These are phyloP conservation scores for Diversispora epigaea DNA, from an alignment of 192 early-diverging fungal genomes.

Conservation along the genomic window DNA sequence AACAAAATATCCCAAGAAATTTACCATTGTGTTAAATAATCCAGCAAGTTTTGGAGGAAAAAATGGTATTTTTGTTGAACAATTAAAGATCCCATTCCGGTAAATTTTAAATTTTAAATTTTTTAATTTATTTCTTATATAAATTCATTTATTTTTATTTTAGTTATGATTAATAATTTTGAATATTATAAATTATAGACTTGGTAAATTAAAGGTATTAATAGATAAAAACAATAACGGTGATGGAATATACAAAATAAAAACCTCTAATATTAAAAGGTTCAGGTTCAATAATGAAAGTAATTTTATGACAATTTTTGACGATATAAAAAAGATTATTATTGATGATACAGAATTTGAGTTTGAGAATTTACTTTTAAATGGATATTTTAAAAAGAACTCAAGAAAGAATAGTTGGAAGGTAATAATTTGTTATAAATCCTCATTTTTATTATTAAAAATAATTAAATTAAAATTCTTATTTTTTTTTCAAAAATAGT, in stretches of 20 bases:
- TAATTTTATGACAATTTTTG: conserved; percentile 30
- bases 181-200: conserved; percentile 20
- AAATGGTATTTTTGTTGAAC: conserved; percentile 65
- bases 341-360: conserved; percentile 25
- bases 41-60: conserved; percentile 66
- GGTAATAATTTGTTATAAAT: conserved; percentile 19
- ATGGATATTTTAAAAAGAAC: conserved; percentile 20
- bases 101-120: conserved; percentile 28
- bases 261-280: conserved; percentile 63
- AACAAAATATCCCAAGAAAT: conserved; percentile 34
- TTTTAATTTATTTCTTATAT: neutral
- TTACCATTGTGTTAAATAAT: conserved; percentile 62
- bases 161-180: neutral
- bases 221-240: conserved; percentile 18
- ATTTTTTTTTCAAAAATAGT: conserved; percentile 15
- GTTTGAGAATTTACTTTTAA: neutral
- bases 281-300: conserved; percentile 47
- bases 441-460: neutral
- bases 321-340: conserved; percentile 42
- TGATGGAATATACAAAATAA: conserved; percentile 46
- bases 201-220: conserved; percentile 34
- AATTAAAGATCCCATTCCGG: conserved; percentile 66
- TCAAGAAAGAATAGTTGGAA: neutral
- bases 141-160: too few species aligned
- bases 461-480: neutral